Conservation (phyloP, 371 early-diverging fungal genomes). For the Nematocida minor region DNA sequence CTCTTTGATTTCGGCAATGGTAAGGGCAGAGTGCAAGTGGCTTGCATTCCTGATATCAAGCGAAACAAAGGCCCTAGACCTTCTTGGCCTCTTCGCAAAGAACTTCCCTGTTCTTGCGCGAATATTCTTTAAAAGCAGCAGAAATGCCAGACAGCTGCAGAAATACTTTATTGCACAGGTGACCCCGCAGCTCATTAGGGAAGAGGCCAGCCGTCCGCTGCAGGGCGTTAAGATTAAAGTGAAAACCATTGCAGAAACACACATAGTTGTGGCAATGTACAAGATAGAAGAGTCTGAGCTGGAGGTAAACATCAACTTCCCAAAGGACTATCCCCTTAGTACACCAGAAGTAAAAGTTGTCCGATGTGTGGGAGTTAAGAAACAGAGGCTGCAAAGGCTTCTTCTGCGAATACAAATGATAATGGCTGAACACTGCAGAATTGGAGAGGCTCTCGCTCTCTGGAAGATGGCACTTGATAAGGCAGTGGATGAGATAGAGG, state of each 20-base stretch:
- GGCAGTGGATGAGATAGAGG: constrained; percentile 47
- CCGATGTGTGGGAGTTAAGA: constrained; percentile 31
- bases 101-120: constrained; percentile 26
- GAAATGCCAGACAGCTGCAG: not conserved
- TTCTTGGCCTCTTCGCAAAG: constrained; percentile 43
- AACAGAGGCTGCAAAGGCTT: constrained; percentile 38
- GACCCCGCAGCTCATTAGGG: constrained; percentile 8
- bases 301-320: constrained; percentile 49
- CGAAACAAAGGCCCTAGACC: constrained; percentile 7
- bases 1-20: constrained; percentile 38
- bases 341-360: constrained; percentile 15
- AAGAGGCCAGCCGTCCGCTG: constrained; percentile 30
- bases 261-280: constrained; percentile 35
- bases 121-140: constrained; percentile 37
- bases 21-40: constrained; percentile 32
- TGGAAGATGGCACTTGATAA: constrained; percentile 60
- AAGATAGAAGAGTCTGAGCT: constrained; percentile 45
- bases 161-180: not conserved
- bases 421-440: constrained; percentile 52
- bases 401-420: constrained; percentile 50
- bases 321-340: constrained; percentile 39
- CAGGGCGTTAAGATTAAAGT: constrained; percentile 28
- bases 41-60: constrained; percentile 18
- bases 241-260: constrained; percentile 29
- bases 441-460: constrained; percentile 56